Evolutionary conservation across 306 rosid genomes (phyloP).

Genomic region (Dryas alaskensis): DNA sequence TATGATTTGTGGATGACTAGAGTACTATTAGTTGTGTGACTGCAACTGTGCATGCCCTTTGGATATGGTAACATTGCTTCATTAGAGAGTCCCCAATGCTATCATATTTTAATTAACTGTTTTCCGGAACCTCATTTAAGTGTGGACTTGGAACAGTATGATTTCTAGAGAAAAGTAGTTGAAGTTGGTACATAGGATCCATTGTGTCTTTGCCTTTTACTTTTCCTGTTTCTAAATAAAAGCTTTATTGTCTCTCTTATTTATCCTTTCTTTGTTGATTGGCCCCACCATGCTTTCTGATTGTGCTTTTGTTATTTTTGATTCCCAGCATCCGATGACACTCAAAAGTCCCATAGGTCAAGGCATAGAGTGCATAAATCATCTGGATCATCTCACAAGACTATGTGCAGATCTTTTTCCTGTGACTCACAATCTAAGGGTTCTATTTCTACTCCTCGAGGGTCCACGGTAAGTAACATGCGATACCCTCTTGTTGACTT

Average conservation of each 20-base stretch:
- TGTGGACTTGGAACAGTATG: conserved; percentile 32
- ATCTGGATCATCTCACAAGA: conserved; percentile 85
- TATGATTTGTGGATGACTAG: conserved; percentile 22
- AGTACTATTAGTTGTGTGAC: conserved; percentile 23
- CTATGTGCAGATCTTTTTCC: conserved; percentile 84
- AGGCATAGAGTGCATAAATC: conserved; percentile 84
- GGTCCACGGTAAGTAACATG: conserved; percentile 62
- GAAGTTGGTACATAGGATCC: conserved; percentile 84
- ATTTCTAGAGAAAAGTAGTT: conserved; percentile 29
- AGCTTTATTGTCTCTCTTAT: conserved; percentile 40
- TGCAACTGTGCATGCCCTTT: conserved; percentile 8
- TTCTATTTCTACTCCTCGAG: conserved; percentile 69
- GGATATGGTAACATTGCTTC: conserved; percentile 4
- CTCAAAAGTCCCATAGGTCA: conserved; percentile 84
- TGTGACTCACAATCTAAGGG: conserved; percentile 89
- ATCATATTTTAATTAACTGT: conserved; percentile 27
- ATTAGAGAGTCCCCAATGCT: conserved; percentile 12
- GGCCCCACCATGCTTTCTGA: conserved; percentile 49
- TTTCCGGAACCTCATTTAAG: conserved; percentile 38
- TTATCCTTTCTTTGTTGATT: conserved; percentile 33
- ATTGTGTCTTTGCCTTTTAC: conserved; percentile 51
- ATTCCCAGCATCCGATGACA: conserved; percentile 83
- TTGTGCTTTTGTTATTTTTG: conserved; percentile 34
- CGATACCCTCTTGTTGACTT: conserved; percentile 14
- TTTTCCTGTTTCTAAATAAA: conserved; percentile 38